Evolutionary conservation across 495 filamentous ascomycete genomes (phyloP).

Genomic region (Podospora didyma): DNA sequence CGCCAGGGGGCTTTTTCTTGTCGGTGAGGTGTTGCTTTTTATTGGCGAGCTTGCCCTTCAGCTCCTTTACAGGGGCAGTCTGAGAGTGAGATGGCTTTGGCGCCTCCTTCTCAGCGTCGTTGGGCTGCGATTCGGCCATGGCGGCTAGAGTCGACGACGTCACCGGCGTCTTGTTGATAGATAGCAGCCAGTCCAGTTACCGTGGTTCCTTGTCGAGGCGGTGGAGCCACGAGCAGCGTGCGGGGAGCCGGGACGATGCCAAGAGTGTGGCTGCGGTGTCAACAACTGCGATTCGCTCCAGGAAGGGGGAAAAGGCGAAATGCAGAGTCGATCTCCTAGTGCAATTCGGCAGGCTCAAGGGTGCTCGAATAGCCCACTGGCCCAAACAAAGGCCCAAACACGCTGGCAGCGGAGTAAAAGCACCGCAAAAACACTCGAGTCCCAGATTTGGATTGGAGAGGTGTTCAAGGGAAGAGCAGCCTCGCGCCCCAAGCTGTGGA

Average conservation of each 20-base stretch:
- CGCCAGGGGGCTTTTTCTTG: slow-evolving; percentile 61
- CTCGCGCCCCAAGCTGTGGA: too few species aligned
- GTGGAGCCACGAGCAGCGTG: neutral
- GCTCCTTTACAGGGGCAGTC: slow-evolving; percentile 2
- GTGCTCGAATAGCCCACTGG: too few species aligned
- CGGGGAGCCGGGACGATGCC: neutral
- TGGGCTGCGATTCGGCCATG: neutral
- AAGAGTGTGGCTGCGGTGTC: neutral
- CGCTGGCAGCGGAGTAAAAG: neutral
- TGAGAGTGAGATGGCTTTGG: neutral
- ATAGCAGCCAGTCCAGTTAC: too few species aligned
- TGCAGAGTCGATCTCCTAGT: neutral
- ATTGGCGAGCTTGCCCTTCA: slow-evolving; percentile 48
- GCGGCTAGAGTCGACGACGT: neutral
- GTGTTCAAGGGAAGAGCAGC: too few species aligned
- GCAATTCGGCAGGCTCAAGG: too few species aligned
- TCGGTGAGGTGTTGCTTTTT: slow-evolving; percentile 56
- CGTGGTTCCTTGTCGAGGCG: too few species aligned
- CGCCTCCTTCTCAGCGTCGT: neutral
- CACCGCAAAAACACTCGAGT: neutral
- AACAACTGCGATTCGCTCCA: neutral
- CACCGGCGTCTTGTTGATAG: neutral
- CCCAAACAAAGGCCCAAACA: too few species aligned
- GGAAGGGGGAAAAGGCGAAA: neutral
- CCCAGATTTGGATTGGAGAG: slow-evolving; percentile 34